These are phyloP conservation scores for Apocynum venetum DNA, from an alignment of 257 asterid genomes.

Conservation along the genomic window DNA sequence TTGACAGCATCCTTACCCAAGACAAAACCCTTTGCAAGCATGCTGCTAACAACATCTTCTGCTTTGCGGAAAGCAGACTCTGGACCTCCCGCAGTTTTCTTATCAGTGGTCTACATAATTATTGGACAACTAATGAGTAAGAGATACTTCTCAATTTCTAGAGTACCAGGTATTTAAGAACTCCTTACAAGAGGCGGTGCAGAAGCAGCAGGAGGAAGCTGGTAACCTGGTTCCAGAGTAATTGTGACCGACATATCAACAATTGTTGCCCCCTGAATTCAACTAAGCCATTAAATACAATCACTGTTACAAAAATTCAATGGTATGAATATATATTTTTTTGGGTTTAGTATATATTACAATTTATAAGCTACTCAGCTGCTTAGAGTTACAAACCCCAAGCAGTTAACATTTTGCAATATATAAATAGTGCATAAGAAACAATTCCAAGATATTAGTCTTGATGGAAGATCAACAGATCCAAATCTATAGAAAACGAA, in stretches of 20 bases:
- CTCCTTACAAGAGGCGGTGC: conserved; percentile 46
- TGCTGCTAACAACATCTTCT: conserved; percentile 87
- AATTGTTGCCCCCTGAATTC: conserved; percentile 83
- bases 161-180: conserved; percentile 3
- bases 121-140: conserved; percentile 19
- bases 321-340: neutral
- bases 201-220: conserved; percentile 70
- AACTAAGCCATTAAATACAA: conserved; percentile 5
- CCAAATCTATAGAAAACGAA: neutral
- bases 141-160: conserved; percentile 10
- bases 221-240: conserved; percentile 58
- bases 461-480: neutral
- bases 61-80: conserved; percentile 78
- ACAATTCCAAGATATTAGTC: neutral
- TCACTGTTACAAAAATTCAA: neutral
- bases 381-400: neutral
- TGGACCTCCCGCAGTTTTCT: conserved; percentile 36
- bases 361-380: neutral
- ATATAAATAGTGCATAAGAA: neutral
- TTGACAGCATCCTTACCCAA: conserved; percentile 79
- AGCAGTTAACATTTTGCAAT: neutral
- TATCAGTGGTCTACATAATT: conserved; percentile 39
- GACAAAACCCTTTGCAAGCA: conserved; percentile 87
- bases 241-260: conserved; percentile 78
- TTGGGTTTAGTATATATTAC: neutral